These are phyloP conservation scores for Reticulomyxa filosa DNA, from an alignment of 78 protist species.

Conservation along the genomic window DNA sequence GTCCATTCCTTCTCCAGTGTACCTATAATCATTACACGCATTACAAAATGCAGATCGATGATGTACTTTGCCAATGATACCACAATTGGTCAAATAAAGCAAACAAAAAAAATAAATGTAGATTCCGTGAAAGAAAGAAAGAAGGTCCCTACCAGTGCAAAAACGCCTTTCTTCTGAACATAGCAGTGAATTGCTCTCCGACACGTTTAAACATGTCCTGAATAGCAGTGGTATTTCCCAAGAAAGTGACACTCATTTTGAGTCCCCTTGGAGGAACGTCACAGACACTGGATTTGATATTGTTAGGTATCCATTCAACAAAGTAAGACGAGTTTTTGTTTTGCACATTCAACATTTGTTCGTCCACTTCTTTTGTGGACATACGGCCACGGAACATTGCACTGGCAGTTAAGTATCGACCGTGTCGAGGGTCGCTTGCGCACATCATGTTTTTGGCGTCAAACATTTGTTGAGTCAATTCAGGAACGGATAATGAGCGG, in stretches of 20 bases:
- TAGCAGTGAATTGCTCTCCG: conserved; percentile 78
- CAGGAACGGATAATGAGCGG: conserved; percentile 79
- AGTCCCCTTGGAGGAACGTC: conserved; percentile 82
- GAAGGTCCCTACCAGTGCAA: conserved; percentile 97
- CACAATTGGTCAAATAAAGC: too few relatives aligned
- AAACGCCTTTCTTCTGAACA: conserved; percentile 96
- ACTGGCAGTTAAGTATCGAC: conserved; percentile 84
- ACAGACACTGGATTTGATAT: too few relatives aligned
- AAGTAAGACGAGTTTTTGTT: conserved; percentile 77
- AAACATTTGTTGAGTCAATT: conserved; percentile 94
- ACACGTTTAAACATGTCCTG: conserved; percentile 93
- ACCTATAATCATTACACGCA: too few relatives aligned
- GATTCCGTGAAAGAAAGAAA: too few relatives aligned
- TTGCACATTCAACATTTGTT: conserved; percentile 76
- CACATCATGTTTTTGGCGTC: conserved; percentile 96
- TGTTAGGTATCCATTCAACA: conserved; percentile 98
- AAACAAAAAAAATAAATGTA: too few relatives aligned
- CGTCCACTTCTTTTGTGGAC: conserved; percentile 90
- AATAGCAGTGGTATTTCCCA: conserved; percentile 91
- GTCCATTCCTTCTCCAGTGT: conserved; percentile 98
- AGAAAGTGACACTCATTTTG: conserved; percentile 87
- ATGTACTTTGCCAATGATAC: too few relatives aligned
- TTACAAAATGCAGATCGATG: too few relatives aligned
- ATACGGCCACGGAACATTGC: conserved; percentile 89
- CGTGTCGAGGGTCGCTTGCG: conserved; percentile 92